Conservation (phyloP, 192 early-diverging fungal species). For the Umbelopsis sp. region DNA sequence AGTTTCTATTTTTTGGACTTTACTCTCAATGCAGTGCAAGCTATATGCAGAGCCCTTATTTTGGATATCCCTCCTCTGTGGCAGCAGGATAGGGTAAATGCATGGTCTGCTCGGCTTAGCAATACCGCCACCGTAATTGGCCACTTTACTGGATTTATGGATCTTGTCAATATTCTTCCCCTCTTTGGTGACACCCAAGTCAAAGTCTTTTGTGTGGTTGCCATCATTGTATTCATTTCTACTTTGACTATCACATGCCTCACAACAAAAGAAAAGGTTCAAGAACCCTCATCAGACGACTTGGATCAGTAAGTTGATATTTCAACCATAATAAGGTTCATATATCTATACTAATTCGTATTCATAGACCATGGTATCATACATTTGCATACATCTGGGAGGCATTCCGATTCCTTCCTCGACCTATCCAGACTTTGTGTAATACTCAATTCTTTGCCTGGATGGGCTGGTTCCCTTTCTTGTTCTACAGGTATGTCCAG, state of each 20-base stretch:
- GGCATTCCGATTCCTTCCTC: constrained; percentile 68
- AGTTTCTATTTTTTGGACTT: constrained; percentile 94
- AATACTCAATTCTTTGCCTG: constrained; percentile 95
- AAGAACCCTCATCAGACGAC: constrained; percentile 23
- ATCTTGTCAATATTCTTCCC: constrained; percentile 70
- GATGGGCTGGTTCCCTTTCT: constrained; percentile 97
- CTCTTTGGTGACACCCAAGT: constrained; percentile 78
- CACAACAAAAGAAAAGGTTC: constrained; percentile 54
- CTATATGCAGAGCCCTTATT: constrained; percentile 81
- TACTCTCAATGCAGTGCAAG: constrained; percentile 89
- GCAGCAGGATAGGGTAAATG: constrained; percentile 83
- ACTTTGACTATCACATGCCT: constrained; percentile 73
- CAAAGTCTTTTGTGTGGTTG: constrained; percentile 79
- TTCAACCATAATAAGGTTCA: background rate
- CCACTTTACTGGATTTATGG: constrained; percentile 84
- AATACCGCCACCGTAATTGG: constrained; percentile 82
- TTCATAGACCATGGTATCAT: constrained; percentile 47
- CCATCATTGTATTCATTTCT: constrained; percentile 60
- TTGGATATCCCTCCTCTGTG: constrained; percentile 80
- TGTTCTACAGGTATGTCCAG: constrained; percentile 79
- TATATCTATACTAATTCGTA: background rate
- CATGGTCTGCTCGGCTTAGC: constrained; percentile 87
- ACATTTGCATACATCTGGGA: constrained; percentile 55
- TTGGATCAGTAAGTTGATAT: constrained; percentile 15
- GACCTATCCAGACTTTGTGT: constrained; percentile 75